Evolutionary conservation across 2,329 filamentous ascomycete genomes (phyloP).

Genomic region (Colletotrichum tamarilloi): DNA sequence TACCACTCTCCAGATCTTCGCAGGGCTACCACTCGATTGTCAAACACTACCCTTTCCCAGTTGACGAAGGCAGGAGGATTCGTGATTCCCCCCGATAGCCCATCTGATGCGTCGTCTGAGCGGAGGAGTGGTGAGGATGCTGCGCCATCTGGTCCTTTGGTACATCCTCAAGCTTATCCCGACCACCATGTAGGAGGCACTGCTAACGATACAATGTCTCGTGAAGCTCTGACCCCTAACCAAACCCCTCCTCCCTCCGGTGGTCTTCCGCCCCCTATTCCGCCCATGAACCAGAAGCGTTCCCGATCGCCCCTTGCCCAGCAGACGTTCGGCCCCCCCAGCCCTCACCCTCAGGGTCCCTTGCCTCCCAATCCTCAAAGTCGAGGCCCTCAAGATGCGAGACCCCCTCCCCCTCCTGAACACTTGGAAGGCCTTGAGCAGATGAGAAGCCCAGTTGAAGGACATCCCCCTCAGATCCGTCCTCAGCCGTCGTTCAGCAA

Average conservation of each 20-base stretch:
- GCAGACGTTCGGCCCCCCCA: slow-evolving; percentile 45
- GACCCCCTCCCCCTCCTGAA: not conserved
- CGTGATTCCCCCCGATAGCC: slow-evolving; percentile 51
- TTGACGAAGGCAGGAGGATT: slow-evolving; percentile 76
- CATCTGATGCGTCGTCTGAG: slow-evolving; percentile 43
- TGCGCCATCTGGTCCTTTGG: slow-evolving; percentile 47
- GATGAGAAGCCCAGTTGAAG: slow-evolving; percentile 18
- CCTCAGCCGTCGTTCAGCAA: slow-evolving; percentile 37
- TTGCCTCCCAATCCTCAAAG: slow-evolving; percentile 43
- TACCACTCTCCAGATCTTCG: slow-evolving; percentile 82
- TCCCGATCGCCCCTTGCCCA: slow-evolving; percentile 59
- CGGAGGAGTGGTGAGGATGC: slow-evolving; percentile 47
- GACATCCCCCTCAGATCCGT: not conserved
- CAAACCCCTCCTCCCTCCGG: slow-evolving; percentile 49
- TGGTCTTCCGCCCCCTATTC: slow-evolving; percentile 54
- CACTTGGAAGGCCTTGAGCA: slow-evolving; percentile 3
- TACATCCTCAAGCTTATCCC: slow-evolving; percentile 62
- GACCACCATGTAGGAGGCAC: slow-evolving; percentile 52
- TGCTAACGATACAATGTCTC: slow-evolving; percentile 66
- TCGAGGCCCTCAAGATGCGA: slow-evolving; percentile 13
- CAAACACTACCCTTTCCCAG: slow-evolving; percentile 82
- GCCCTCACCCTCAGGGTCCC: slow-evolving; percentile 45
- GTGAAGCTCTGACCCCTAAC: slow-evolving; percentile 60
- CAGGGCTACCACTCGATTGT: slow-evolving; percentile 85
- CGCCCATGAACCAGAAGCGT: slow-evolving; percentile 52